Evolutionary conservation across 192 early-diverging fungal genomes (phyloP), one percentile per base, ranked within the genome.

Genomic region (Dispira simplex): DNA sequence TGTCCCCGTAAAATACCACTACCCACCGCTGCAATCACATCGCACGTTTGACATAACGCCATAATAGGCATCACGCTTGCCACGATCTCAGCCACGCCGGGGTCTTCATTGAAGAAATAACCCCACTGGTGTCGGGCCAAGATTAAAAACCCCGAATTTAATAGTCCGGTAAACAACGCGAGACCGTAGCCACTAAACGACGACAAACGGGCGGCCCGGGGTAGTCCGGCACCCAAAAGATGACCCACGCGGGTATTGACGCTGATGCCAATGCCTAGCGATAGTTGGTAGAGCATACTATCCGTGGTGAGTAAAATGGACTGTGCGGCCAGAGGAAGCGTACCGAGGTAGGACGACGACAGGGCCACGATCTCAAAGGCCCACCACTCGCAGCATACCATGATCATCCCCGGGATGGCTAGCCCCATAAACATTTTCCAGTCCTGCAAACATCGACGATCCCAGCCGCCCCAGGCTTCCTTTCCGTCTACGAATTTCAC

Each of bases 51-150:
- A 71, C 84, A 90, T 32, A 84, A 26, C 0, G 90, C 90, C 26
- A 77, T 85, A n/a, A 90, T 66, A 0, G 93, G 93, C 70, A 95
- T 72, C 12, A 93, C 76, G 51, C 60, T 66, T 1, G 89, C 84
- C 2, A 93, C 88, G 8, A 87, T 68, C 11, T 62, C 67, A 55
- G 90, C 73, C 14, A 98, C 86, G 0, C 77, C 78, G 0, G 67
- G 63, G 67, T 94, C 87, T 46, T 79, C 67, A 21, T 85, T 86
- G 67, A 87, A 88, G 39, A 88, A 46, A 21, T 46, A 64, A 8
- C 78, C 77, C 76, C 76, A 78, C 76, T 70, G 70, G 52, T 64
- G 45, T 43, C 69, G 66, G 26, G 72, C 66, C 3, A 54, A 43
- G 25, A 75, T 65, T 18, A 63, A 70, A 10, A 65, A 57, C 20